These are phyloP conservation scores for Myxozyma vanderwaltii DNA, from an alignment of 805 yeast genomes.

Conservation along the genomic window DNA sequence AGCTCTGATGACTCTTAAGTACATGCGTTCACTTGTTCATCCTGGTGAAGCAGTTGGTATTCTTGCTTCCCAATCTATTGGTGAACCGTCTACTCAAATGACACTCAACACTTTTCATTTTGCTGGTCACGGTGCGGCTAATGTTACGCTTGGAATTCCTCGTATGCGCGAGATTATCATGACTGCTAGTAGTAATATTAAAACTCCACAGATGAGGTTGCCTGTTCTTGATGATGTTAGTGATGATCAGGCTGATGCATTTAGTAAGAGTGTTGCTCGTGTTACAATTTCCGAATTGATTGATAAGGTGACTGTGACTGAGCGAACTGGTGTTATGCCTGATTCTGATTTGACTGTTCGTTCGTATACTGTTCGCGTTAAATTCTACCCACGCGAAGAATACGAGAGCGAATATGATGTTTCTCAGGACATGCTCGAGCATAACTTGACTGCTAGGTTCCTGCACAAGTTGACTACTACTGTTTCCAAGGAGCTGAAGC, in stretches of 20 bases:
- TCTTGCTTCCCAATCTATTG: conserved; percentile 96
- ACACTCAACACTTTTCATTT: conserved; percentile 95
- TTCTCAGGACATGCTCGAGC: conserved; percentile 73
- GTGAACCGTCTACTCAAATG: conserved; percentile 99
- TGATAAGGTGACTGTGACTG: conserved; percentile 81
- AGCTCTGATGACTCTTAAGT: conserved; percentile 96
- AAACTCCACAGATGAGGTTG: conserved; percentile 98
- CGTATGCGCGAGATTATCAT: conserved; percentile 99
- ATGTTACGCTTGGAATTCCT: conserved; percentile 98
- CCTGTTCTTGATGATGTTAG: conserved; percentile 79
- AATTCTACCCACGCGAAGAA: conserved; percentile 73
- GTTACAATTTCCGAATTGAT: conserved; percentile 86
- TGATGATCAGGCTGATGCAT: conserved; percentile 86
- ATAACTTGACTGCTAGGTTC: conserved; percentile 65
- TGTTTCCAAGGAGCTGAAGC: conserved; percentile 77
- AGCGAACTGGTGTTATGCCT: conserved; percentile 69
- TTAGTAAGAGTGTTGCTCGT: conserved; percentile 85
- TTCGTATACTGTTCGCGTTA: conserved; percentile 71
- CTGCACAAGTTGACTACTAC: conserved; percentile 64
- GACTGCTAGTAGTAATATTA: conserved; percentile 95
- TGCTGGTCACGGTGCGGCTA: conserved; percentile 99
- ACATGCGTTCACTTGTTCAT: conserved; percentile 90
- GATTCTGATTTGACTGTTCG: conserved; percentile 55
- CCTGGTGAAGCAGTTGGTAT: conserved; percentile 99
- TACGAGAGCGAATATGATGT: conserved; percentile 89